Conservation (phyloP, 2,329 filamentous ascomycete species). For the Colletotrichum sp. region DNA sequence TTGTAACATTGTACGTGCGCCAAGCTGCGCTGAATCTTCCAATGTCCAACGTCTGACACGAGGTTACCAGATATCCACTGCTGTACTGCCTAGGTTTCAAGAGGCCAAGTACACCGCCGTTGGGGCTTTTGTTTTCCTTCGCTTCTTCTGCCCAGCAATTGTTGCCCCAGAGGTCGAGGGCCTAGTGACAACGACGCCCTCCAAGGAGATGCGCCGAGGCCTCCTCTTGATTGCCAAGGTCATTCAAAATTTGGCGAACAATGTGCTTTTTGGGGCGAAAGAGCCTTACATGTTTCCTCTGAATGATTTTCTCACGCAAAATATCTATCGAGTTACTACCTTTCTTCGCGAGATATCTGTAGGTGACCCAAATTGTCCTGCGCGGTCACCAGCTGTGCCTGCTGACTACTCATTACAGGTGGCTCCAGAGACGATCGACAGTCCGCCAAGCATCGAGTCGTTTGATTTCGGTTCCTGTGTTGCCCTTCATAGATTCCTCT, state of each 20-base stretch:
- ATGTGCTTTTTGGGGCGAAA: slow-evolving; percentile 74
- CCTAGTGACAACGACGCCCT: slow-evolving; percentile 63
- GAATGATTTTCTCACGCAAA: slow-evolving; percentile 71
- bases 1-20: slow-evolving; percentile 63
- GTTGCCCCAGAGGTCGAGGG: slow-evolving; percentile 73
- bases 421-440: slow-evolving; percentile 51
- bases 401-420: slow-evolving; percentile 36
- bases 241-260: slow-evolving; percentile 74
- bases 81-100: slow-evolving; percentile 68
- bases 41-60: slow-evolving; percentile 14
- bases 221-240: slow-evolving; percentile 74
- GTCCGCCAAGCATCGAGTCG: slow-evolving; percentile 48
- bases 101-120: slow-evolving; percentile 77
- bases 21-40: neutral
- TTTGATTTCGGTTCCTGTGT: slow-evolving; percentile 77
- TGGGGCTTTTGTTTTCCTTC: slow-evolving; percentile 73
- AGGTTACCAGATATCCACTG: slow-evolving; percentile 58
- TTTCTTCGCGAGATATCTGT: slow-evolving; percentile 73
- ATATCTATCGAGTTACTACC: slow-evolving; percentile 71
- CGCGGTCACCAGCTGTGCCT: neutral
- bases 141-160: slow-evolving; percentile 76
- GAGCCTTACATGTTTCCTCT: slow-evolving; percentile 76
- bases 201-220: slow-evolving; percentile 73
- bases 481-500: slow-evolving; percentile 70
- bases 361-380: slow-evolving; percentile 31